Base-by-base conservation (phyloP, 2,329 filamentous ascomycete species). In the Zarea fungicola region DNA sequence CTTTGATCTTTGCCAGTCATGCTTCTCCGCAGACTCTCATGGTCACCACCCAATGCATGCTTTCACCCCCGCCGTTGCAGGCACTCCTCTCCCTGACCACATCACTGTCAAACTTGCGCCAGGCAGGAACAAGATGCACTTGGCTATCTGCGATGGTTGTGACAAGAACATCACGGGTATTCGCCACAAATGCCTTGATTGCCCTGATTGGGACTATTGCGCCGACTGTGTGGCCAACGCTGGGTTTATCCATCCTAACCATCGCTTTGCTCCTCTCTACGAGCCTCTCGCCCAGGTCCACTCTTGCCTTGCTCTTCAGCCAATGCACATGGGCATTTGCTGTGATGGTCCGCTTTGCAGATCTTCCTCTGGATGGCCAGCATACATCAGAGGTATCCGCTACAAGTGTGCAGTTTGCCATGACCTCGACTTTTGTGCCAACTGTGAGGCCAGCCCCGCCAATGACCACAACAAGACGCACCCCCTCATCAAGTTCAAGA, bases 381-480 rank as follows among this genome's bases (percentile, higher is more conserved):
- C 73, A 29, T 96, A 90, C 70, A 96, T 99, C 60, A 77, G 78
- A 47, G 95, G 93, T 44, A 79, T 86, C 52, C 88, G 93, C 55
- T 99, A 93, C 80, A 99, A 99, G 81, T 99, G 93, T 64, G 89
- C 92, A 45, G 85, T 99, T 49, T 99, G 93, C 74, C 78, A 95
- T 62, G 91, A 99, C 65, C 85, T 85, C 28, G 93, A 99, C 69
- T 96, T 96, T 73, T 99, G 93, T 65, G 89, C 87, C 62, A 87
- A 81, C 62, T 99, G 93, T 71, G 95, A 99, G 72, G 89, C 92
- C 42, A 83, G 83, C 60, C 93, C 93, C 7, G 75, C 76, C 55
- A 92, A 95, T 67, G 74, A 73, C 19, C 93, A 99, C 74, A 96
- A 97, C 75, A 84, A 83, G 67, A 95, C 91, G n/a, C 93, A 99